Base-by-base conservation (phyloP, 73 alveolate genomes). In the Urostyla sp. region DNA sequence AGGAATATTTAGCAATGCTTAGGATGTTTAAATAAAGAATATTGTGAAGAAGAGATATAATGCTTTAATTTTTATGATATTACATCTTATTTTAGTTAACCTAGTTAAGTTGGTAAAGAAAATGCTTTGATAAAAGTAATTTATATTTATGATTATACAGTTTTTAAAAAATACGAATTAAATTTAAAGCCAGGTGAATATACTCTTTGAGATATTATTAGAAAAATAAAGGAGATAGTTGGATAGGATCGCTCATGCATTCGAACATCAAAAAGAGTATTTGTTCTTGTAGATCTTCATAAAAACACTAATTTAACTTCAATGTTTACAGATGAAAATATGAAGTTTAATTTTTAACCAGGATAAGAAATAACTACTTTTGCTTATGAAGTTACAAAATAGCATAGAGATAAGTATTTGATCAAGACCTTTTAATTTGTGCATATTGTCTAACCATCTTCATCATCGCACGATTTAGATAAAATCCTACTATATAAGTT, bases 361-460 rank as follows among this genome's bases (percentile, higher is more conserved):
- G 69, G 49, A 20, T 27, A 69, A 34, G 27, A 32, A 20, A 32
- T 69, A 31, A 69, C 83, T 1, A 49, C 83, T 18, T 69, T 48
- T 69, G 83, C 83, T 6, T 69, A 46, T 69, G 83, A 69, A 35
- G 36, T 69, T 8, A 27, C 32, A 13, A 44, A 26, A 23, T 21
- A 49, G 8, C 45, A 69, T 20, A 69, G 48, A 37, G 83, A 69
- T 28, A 69, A 49, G n/a, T n/a, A n/a, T n/a, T n/a, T n/a, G 60
- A 49, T 69, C 7, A 69, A 69, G 54, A 44, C 21, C 10, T 46
- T 24, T 8, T 7, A 69, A 34, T 69, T 69, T 48, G 54, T 69
- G 11, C 83, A 69, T 48, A 30, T 69, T 37, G 83, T 69, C 6
- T 46, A 69, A 49, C 20, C 83, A n/a, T n/a, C n/a, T n/a, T n/a